These are phyloP conservation scores for Conticribra weissflogii DNA, from an alignment of 108 stramenopile genomes.

Conservation along the genomic window DNA sequence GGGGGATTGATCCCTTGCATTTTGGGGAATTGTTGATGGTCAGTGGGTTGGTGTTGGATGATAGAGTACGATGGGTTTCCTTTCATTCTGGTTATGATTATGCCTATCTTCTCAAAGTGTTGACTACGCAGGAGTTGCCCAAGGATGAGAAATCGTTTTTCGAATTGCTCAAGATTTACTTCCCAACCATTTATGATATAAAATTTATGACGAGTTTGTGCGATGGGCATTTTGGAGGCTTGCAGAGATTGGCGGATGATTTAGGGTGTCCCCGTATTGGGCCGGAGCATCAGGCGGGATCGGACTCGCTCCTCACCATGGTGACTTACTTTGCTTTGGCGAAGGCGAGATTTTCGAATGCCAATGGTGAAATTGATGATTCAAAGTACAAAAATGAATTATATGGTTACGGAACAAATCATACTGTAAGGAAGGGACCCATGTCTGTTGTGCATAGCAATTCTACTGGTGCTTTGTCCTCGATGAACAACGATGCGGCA, in stretches of 20 bases:
- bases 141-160: constrained; percentile 90
- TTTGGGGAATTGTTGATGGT: constrained; percentile 99
- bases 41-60: constrained; percentile 94
- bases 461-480: constrained; percentile 24
- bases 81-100: constrained; percentile 99
- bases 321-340: constrained; percentile 92
- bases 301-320: constrained; percentile 95
- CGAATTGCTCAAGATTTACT: constrained; percentile 93
- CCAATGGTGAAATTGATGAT: constrained; percentile 71
- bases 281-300: constrained; percentile 99
- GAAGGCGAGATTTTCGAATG: constrained; percentile 71
- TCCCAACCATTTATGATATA: constrained; percentile 97
- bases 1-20: constrained; percentile 92
- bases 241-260: constrained; percentile 92
- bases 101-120: constrained; percentile 94
- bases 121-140: constrained; percentile 84
- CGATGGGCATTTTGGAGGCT: constrained; percentile 95
- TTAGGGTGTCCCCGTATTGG: constrained; percentile 94
- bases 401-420: constrained; percentile 89
- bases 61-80: constrained; percentile 95
- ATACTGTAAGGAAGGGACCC: constrained; percentile 83
- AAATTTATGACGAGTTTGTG: constrained; percentile 95
- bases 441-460: constrained; percentile 10
- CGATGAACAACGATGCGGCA: constrained; percentile 20
- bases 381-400: constrained; percentile 87